Evolutionary conservation across 345 rosid genomes (phyloP), one percentile per base, ranked within the genome.

Genomic region (Punica granatum): DNA sequence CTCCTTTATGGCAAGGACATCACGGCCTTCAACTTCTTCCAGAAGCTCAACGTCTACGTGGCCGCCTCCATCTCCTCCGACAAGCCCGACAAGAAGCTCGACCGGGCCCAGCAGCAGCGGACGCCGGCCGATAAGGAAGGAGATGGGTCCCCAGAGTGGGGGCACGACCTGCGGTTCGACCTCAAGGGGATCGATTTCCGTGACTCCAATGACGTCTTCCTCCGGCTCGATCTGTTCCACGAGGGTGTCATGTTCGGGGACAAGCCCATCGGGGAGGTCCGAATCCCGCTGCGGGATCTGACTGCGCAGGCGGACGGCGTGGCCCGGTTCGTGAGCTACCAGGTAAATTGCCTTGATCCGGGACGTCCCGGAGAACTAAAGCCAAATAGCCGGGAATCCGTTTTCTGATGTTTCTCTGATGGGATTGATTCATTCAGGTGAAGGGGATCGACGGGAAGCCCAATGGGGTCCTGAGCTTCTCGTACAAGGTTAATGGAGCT

Each of bases 121-220:
- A 81, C 83, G 18, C 72, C 78, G 6, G 58, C 81, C 1, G 90
- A 80, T 63, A 74, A 41, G 69, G 90, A 78, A 66, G 81, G 79
- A 4, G 82, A 75, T 63, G 86, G 79, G 31, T 64, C 80, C 70
- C 90, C 90, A 0, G 90, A 83, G 69, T 83, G 90, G 90, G 75
- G 81, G 56, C 83, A 78, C 18, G 80, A 66, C 71, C 37, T 78
- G 76, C 71, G 60, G 16, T 77, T 86, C 41, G 83, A 79, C 62
- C 63, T 86, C 31, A 44, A 66, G 37, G 71, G 63, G 56, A 63
- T 67, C 31, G 12, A 63, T 25, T 53, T 41, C 59, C 51, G 53
- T 8, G 80, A 72, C 51, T 31, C 49, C 56, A 81, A 65, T 42
- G 67, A 75, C 21, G 31, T 80, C 39, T 77, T 80, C 51, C n/a